Evolutionary conservation across 2,329 filamentous ascomycete genomes (phyloP).

Genomic region (Eurotiales sp.): DNA sequence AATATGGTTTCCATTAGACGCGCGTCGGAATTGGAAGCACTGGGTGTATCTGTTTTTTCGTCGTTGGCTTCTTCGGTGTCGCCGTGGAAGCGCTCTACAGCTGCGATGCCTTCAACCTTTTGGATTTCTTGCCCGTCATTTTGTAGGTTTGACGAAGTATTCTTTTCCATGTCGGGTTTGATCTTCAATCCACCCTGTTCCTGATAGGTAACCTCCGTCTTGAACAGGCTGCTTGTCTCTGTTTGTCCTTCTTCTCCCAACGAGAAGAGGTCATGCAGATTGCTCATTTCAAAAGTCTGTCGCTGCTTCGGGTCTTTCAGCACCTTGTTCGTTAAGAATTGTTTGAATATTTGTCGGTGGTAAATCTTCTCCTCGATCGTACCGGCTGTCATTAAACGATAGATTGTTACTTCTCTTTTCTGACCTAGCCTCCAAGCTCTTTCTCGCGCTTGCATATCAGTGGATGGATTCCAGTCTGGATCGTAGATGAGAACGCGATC

Average conservation of each 20-base stretch:
- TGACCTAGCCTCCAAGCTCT: constrained; percentile 94
- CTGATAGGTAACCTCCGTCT: constrained; percentile 69
- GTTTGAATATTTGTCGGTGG: constrained; percentile 97
- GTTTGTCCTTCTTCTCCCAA: constrained; percentile 68
- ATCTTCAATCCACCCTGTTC: constrained; percentile 27
- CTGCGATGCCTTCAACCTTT: constrained; percentile 59
- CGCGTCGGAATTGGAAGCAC: constrained; percentile 53
- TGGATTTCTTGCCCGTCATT: constrained; percentile 45
- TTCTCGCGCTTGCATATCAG: constrained; percentile 90
- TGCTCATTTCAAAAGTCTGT: constrained; percentile 82
- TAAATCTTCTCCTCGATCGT: constrained; percentile 99
- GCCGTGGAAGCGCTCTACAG: constrained; percentile 60
- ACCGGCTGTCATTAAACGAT: constrained; percentile 94
- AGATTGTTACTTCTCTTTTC: constrained; percentile 92
- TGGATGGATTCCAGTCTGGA: constrained; percentile 97
- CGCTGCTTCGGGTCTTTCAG: constrained; percentile 90
- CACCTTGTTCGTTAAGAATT: constrained; percentile 95
- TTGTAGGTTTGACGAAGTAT: not conserved
- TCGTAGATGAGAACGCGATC: constrained; percentile 98
- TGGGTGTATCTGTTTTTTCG: constrained; percentile 18
- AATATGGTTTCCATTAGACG: constrained; percentile 89
- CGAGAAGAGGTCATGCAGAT: constrained; percentile 88
- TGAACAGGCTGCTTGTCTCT: constrained; percentile 81
- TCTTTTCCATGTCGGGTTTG: constrained; percentile 1
- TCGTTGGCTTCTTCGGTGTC: constrained; percentile 32